A percentile compares a stretch with the other conserved stretches of the same genome.
phyloP scores from a whole-genome alignment of 345 rosid genomes.

The Salix koriyanagi region DNA sequence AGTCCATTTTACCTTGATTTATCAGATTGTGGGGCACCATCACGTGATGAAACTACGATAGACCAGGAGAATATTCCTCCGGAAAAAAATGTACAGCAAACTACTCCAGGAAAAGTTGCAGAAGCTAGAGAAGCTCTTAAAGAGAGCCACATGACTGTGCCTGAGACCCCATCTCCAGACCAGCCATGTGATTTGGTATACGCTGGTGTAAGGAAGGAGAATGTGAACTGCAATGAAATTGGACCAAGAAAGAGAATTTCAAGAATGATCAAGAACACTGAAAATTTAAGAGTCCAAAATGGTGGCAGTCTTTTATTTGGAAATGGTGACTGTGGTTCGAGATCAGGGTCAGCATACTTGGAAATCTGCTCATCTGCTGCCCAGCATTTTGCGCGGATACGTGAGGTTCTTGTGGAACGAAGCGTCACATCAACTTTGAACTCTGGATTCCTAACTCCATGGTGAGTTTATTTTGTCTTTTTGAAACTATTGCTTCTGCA shows the following conservation, averaged over 20 bases:
- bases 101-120: constrained; percentile 72
- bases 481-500: neutral
- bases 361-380: constrained; percentile 91
- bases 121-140: constrained; percentile 48
- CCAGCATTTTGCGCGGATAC: constrained; percentile 84
- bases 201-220: constrained; percentile 64
- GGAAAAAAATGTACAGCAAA: constrained; percentile 55
- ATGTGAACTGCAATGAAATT: constrained; percentile 55
- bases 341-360: constrained; percentile 62
- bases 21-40: constrained; percentile 45
- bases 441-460: constrained; percentile 90
- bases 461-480: constrained; percentile 44
- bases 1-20: constrained; percentile 69
- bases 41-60: constrained; percentile 45
- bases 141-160: constrained; percentile 80
- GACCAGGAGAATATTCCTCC: constrained; percentile 86
- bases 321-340: constrained; percentile 48
- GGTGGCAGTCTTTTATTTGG: constrained; percentile 57
- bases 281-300: constrained; percentile 52
- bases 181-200: constrained; percentile 61
- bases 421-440: constrained; percentile 84
- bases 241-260: constrained; percentile 75
- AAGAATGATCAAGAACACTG: constrained; percentile 59
- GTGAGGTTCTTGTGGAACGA: constrained; percentile 87
- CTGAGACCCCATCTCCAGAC: constrained; percentile 98